Evolutionary conservation across 1,139 yeast species (phyloP), one percentile per base, ranked within the genome.

Genomic region (Candida albicans): DNA sequence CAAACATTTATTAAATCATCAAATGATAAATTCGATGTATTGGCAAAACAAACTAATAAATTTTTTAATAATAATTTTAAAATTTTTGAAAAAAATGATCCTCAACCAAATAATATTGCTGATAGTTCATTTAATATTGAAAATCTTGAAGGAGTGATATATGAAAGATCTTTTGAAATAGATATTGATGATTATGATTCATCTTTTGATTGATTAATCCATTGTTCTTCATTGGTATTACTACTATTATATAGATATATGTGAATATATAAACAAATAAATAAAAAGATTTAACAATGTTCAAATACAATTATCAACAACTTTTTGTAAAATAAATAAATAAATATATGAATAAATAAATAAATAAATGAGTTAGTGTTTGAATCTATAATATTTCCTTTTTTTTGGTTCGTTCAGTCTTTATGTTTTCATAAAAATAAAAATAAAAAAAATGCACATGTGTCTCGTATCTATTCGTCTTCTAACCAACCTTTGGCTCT

Each of bases 401-500:
- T 37, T 11, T 37, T 11, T 34, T 13, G 2, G 18, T 10, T 3
- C 3, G 4, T 26, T 40, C 18, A 11, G 33, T 15, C 18, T 25
- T 25, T 34, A 10, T 31, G n/a, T 34, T 34, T 38, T 10, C 13
- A n/a, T 29, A n/a, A n/a, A n/a, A n/a, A 40, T 9, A 33, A 18
- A 18, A 18, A n/a, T n/a, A 18, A 18, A 18, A 18, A 18, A 18
- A 18, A 4, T 18, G 22, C 22, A 18, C 22, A 18, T 18, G 22
- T 18, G 5, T 5, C 22, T 13, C 24, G 32, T 29, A 29, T 33
- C 40, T 52, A 55, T 34, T 62, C 68, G 25, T 68, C 77, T 41
- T 67, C 70, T 48, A 85, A 68, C 96, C 96, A 89, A 42, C 88
- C 90, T 52, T 68, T 75, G 28, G 95, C 84, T 59, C 93, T 78